A percentile compares a stretch with the other conserved stretches of the same genome.
These are phyloP conservation scores for Neurospora sp. DNA, from an alignment of 495 filamentous ascomycete species.

Conservation along the genomic window DNA sequence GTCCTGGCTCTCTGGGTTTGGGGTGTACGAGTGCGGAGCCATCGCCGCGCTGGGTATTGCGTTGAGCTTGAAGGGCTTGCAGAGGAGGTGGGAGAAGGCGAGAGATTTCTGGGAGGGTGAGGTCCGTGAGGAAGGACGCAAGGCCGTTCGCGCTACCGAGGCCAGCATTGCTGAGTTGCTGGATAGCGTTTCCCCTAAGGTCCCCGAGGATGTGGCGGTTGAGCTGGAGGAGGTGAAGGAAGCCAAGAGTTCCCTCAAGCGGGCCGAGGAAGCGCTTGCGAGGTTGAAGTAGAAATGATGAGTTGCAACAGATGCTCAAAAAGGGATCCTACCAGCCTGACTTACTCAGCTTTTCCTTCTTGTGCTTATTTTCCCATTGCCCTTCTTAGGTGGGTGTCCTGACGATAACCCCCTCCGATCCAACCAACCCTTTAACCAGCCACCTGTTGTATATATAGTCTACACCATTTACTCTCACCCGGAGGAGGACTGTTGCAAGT, in stretches of 20 bases:
- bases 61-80: constrained; percentile 62
- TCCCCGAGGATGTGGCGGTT: constrained; percentile 17
- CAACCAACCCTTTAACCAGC: not conserved
- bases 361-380: not conserved
- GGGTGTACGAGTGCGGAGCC: constrained; percentile 65
- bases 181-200: constrained; percentile 19
- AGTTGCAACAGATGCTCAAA: not conserved
- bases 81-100: constrained; percentile 67
- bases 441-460: not conserved
- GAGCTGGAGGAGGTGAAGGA: constrained; percentile 32
- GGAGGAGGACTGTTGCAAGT: not conserved
- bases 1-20: constrained; percentile 50
- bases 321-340: not conserved
- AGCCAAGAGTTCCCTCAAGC: constrained; percentile 46
- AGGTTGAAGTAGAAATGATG: constrained; percentile 4
- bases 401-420: not conserved
- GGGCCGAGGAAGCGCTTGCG: constrained; percentile 29
- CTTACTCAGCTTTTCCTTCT: not conserved
- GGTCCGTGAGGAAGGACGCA: constrained; percentile 71
- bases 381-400: not conserved
- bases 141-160: constrained; percentile 61
- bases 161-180: constrained; percentile 48
- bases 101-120: constrained; percentile 62
- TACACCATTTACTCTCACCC: not conserved
- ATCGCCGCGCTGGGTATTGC: constrained; percentile 71